phyloP scores from a whole-genome alignment of 2,329 filamentous ascomycete genomes.

The Xylaria sp. region DNA sequence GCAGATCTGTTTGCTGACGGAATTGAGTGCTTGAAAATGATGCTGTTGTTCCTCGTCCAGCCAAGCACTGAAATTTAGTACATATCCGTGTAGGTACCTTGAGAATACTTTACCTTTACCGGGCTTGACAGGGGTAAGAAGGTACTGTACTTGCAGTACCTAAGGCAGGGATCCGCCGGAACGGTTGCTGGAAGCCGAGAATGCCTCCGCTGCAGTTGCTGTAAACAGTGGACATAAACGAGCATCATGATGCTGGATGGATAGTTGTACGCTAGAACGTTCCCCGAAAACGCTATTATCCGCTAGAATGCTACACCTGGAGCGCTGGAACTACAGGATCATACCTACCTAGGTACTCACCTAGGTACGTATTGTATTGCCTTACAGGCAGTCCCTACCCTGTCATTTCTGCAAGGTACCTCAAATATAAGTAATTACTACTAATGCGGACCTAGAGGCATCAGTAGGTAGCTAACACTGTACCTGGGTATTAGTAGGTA shows the following conservation, averaged over 20 bases:
- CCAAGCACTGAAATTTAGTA: conserved; percentile 24
- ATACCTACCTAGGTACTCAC: background rate
- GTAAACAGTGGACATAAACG: conserved; percentile 12
- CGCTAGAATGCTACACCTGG: background rate
- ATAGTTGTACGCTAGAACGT: background rate
- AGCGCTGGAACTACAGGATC: too few relatives aligned
- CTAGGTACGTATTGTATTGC: too few relatives aligned
- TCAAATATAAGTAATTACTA: too few relatives aligned
- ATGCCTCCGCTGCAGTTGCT: conserved; percentile 13
- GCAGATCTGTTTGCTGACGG: conserved; percentile 3
- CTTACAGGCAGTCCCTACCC: too few relatives aligned
- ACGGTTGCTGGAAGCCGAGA: conserved; percentile 33
- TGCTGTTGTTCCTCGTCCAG: conserved; percentile 16
- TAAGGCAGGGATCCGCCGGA: conserved; percentile 31
- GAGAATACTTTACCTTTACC: background rate
- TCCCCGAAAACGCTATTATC: too few relatives aligned
- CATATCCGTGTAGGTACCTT: background rate
- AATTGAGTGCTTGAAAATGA: background rate
- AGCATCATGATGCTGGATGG: conserved; percentile 6
- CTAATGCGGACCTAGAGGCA: too few relatives aligned
- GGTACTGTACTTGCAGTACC: background rate
- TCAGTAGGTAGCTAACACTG: too few relatives aligned
- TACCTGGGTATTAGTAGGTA: background rate
- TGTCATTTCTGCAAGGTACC: too few relatives aligned
- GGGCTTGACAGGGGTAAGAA: conserved; percentile 10